Percentiles rank a stretch among this genome's conserved stretches.
phyloP scores from a whole-genome alignment of 1,139 yeast species.

The Kodamaea ohmeri region DNA sequence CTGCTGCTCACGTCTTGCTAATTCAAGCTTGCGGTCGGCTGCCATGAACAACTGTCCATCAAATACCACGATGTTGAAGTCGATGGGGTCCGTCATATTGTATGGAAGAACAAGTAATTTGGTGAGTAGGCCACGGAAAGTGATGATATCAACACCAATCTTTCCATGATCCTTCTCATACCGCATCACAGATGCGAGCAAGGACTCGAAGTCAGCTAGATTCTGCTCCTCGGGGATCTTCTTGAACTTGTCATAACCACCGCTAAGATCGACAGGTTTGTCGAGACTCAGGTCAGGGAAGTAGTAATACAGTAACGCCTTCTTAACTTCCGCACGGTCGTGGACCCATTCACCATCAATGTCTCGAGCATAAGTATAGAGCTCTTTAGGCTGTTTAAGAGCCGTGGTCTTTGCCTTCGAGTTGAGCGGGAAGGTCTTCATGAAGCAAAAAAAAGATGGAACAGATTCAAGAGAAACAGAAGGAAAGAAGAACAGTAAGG shows the following conservation, averaged over 20 bases:
- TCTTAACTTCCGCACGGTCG: conserved; percentile 44
- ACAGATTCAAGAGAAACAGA: neutral
- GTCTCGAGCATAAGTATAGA: conserved; percentile 58
- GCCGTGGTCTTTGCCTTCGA: conserved; percentile 53
- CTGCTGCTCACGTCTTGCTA: conserved; percentile 28
- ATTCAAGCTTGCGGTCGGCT: conserved; percentile 47
- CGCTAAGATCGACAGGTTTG: conserved; percentile 53
- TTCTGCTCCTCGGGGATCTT: conserved; percentile 53
- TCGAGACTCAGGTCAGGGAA: conserved; percentile 65
- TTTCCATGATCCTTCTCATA: conserved; percentile 53
- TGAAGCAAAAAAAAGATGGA: conserved; percentile 10
- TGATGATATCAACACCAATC: conserved; percentile 62
- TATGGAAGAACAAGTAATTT: conserved; percentile 63
- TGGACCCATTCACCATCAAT: conserved; percentile 43
- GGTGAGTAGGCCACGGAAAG: conserved; percentile 84
- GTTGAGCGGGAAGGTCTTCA: conserved; percentile 42
- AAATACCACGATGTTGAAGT: conserved; percentile 57
- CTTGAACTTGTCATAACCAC: conserved; percentile 61
- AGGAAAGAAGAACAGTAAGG: neutral
- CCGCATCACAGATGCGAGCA: conserved; percentile 52
- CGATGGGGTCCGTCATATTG: conserved; percentile 53
- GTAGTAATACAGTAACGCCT: conserved; percentile 61
- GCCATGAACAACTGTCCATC: conserved; percentile 89
- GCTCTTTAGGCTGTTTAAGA: conserved; percentile 72
- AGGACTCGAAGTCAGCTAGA: conserved; percentile 54